Evolutionary conservation across 2,329 filamentous ascomycete species (phyloP).

Genomic region (Arthrobotrys sinensis): DNA sequence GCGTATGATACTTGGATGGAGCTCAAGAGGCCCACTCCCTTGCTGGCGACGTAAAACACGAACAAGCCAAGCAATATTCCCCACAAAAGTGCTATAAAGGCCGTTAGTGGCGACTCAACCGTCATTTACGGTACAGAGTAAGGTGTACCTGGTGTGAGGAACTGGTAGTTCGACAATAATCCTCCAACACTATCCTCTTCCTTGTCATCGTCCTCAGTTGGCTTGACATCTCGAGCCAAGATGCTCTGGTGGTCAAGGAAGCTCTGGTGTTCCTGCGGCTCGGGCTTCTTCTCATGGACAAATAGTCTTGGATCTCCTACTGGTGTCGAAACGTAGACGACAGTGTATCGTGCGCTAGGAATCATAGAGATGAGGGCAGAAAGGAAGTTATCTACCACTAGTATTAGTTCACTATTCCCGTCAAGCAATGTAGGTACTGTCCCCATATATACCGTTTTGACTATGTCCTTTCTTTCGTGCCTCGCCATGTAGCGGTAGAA

Average conservation of each 20-base stretch:
- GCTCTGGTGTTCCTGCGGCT: conserved; percentile 45
- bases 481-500: conserved; percentile 48
- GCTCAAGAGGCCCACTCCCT: conserved; percentile 41
- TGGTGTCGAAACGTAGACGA: conserved; percentile 64
- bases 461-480: conserved; percentile 47
- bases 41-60: conserved; percentile 29
- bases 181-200: conserved; percentile 40
- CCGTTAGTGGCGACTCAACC: not conserved
- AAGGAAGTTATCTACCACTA: conserved; percentile 62
- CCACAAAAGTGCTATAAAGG: conserved; percentile 24
- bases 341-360: conserved; percentile 62
- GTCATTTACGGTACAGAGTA: conserved; percentile 66
- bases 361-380: conserved; percentile 63
- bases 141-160: conserved; percentile 91
- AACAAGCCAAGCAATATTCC: conserved; percentile 26
- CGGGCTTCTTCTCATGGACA: conserved; percentile 41
- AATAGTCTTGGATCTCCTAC: conserved; percentile 44
- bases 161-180: conserved; percentile 94
- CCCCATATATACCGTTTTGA: conserved; percentile 40
- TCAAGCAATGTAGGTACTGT: not conserved
- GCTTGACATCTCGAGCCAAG: conserved; percentile 33
- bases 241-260: conserved; percentile 46
- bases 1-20: conserved; percentile 55
- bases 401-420: not conserved
- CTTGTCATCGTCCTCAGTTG: conserved; percentile 2